Percentiles rank a stretch among this genome's conserved stretches.
These are phyloP conservation scores for Mucor indicus DNA, from an alignment of 371 early-diverging fungal species.

Conservation along the genomic window DNA sequence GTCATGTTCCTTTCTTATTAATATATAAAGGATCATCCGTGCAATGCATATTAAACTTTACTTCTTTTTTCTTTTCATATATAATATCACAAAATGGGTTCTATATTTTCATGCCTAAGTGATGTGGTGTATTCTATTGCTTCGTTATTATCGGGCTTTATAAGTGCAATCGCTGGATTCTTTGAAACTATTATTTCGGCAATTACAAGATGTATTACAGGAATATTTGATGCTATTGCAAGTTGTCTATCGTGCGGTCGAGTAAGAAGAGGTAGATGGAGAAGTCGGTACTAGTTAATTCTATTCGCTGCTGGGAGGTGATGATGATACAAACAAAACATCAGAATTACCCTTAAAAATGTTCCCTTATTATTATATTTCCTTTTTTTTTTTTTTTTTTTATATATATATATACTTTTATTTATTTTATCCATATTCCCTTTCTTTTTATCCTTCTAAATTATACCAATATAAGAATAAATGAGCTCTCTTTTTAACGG, in stretches of 20 bases:
- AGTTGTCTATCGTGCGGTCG: constrained; percentile 14
- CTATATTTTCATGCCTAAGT: constrained; percentile 30
- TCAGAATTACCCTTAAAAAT: too few relatives aligned
- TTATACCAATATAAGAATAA: too few relatives aligned
- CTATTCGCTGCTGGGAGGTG: too few relatives aligned
- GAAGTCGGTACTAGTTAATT: too few relatives aligned
- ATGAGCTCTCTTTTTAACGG: too few relatives aligned
- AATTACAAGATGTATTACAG: constrained; percentile 27
- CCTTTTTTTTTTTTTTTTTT: neutral
- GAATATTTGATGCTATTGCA: constrained; percentile 32
- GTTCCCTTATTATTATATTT: neutral
- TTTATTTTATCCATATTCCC: neutral
- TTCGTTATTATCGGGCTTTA: constrained; percentile 23
- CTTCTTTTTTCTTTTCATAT: too few relatives aligned
- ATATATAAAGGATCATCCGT: too few relatives aligned
- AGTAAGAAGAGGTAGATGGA: constrained; percentile 5
- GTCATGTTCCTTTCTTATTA: too few relatives aligned
- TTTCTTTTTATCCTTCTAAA: too few relatives aligned
- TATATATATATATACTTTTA: neutral
- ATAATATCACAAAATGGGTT: constrained; percentile 24
- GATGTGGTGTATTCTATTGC: constrained; percentile 29
- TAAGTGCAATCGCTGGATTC: constrained; percentile 33
- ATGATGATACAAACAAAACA: too few relatives aligned
- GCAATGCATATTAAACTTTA: too few relatives aligned
- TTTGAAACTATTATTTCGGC: constrained; percentile 24